Percentiles rank a stretch among this genome's conserved stretches.
Evolutionary conservation across 2,329 filamentous ascomycete genomes (phyloP).

Genomic region (Verticillium nonalfalfae): DNA sequence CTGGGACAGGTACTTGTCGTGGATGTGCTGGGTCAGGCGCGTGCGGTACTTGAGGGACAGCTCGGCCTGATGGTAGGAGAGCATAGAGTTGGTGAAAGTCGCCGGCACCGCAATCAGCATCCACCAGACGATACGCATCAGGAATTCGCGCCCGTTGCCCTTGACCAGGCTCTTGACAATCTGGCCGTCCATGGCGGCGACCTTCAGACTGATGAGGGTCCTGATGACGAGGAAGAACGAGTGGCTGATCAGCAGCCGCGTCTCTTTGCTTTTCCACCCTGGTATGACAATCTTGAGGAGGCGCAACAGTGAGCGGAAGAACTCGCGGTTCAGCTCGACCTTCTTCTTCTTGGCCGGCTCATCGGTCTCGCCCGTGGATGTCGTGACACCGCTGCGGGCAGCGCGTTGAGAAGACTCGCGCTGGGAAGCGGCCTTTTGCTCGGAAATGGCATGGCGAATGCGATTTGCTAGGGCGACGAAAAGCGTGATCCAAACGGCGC

Average conservation of each 20-base stretch:
- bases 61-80: slow-evolving; percentile 95
- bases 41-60: slow-evolving; percentile 89
- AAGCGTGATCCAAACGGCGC: slow-evolving; percentile 76
- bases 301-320: slow-evolving; percentile 66
- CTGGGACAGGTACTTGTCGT: slow-evolving; percentile 92
- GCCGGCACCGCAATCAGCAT: slow-evolving; percentile 95
- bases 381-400: slow-evolving; percentile 40
- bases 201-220: slow-evolving; percentile 90
- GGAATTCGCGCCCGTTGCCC: slow-evolving; percentile 84
- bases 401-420: slow-evolving; percentile 55
- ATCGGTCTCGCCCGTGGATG: slow-evolving; percentile 27
- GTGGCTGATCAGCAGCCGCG: slow-evolving; percentile 79
- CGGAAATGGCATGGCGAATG: slow-evolving; percentile 82
- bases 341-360: slow-evolving; percentile 52
- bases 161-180: slow-evolving; percentile 89
- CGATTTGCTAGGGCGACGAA: slow-evolving; percentile 77
- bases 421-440: slow-evolving; percentile 79
- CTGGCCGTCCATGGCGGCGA: slow-evolving; percentile 90
- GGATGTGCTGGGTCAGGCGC: slow-evolving; percentile 87
- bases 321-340: slow-evolving; percentile 87
- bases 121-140: slow-evolving; percentile 91
- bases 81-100: slow-evolving; percentile 98
- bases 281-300: slow-evolving; percentile 85
- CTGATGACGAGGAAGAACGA: slow-evolving; percentile 87
- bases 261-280: slow-evolving; percentile 82